Evolutionary conservation across 257 asterid species (phyloP).

Genomic region (Paraleonurus japonicus): DNA sequence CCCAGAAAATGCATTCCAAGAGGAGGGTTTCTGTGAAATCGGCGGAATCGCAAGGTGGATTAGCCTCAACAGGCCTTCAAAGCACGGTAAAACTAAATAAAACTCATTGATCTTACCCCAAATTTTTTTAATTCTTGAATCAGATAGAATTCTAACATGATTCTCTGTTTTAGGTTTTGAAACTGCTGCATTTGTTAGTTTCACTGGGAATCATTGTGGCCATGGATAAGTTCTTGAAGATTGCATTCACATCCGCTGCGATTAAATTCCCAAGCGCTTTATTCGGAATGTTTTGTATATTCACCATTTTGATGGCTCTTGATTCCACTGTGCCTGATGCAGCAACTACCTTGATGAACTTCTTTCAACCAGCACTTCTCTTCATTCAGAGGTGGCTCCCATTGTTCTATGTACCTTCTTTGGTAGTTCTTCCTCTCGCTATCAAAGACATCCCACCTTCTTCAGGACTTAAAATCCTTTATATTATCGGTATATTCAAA

Average conservation of each 20-base stretch:
- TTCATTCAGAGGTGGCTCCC: slow-evolving; percentile 99
- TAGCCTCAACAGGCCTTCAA: slow-evolving; percentile 39
- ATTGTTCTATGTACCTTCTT: slow-evolving; percentile 87
- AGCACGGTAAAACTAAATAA: slow-evolving; percentile 41
- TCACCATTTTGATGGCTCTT: slow-evolving; percentile 68
- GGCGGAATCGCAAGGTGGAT: slow-evolving; percentile 40
- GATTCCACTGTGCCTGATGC: slow-evolving; percentile 76
- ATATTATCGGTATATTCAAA: slow-evolving; percentile 56
- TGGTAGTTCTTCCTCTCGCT: slow-evolving; percentile 91
- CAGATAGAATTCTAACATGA: background rate
- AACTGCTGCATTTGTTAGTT: slow-evolving; percentile 67
- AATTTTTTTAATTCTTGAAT: background rate
- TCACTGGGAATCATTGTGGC: slow-evolving; percentile 87
- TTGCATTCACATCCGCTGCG: slow-evolving; percentile 81
- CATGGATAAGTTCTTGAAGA: slow-evolving; percentile 68
- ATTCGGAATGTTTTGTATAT: slow-evolving; percentile 92
- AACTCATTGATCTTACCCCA: background rate
- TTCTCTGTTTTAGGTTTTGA: slow-evolving; percentile 51
- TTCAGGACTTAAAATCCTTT: slow-evolving; percentile 74
- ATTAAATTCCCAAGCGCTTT: slow-evolving; percentile 95
- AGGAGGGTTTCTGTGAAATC: slow-evolving; percentile 44
- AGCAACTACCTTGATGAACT: slow-evolving; percentile 69
- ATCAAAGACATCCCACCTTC: slow-evolving; percentile 90
- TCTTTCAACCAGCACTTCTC: slow-evolving; percentile 93
- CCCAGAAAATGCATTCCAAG: slow-evolving; percentile 14